These are phyloP conservation scores for Vachellia collinsii DNA, from an alignment of 306 rosid species.

Conservation along the genomic window DNA sequence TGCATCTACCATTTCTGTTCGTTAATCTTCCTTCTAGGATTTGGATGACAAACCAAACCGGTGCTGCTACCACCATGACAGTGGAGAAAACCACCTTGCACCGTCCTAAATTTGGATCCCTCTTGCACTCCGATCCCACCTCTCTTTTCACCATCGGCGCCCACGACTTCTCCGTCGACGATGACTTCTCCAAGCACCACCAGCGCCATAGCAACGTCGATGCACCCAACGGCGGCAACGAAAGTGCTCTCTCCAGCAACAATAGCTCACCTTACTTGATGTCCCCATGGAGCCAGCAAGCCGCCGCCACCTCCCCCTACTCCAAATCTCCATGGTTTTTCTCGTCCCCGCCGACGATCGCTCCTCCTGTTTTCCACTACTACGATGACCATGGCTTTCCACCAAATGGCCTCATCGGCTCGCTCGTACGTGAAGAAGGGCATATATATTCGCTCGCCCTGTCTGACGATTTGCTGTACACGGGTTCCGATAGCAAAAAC, in stretches of 20 bases:
- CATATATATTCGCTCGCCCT: slow-evolving; percentile 85
- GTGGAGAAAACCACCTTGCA: slow-evolving; percentile 34
- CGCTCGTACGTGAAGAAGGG: slow-evolving; percentile 80
- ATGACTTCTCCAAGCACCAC: not conserved
- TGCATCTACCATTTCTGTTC: not conserved
- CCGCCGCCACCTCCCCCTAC: slow-evolving; percentile 52
- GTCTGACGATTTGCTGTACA: slow-evolving; percentile 65
- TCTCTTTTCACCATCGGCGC: not conserved
- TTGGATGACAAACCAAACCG: slow-evolving; percentile 54
- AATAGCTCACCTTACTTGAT: slow-evolving; percentile 57
- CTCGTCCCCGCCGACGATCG: slow-evolving; percentile 11
- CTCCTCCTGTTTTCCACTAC: not conserved
- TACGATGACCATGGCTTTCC: slow-evolving; percentile 12
- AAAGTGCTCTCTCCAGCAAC: slow-evolving; percentile 33
- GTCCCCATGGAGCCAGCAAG: slow-evolving; percentile 67
- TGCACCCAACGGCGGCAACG: slow-evolving; percentile 32
- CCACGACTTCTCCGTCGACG: not conserved
- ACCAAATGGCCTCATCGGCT: slow-evolving; percentile 62
- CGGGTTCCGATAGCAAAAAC: slow-evolving; percentile 91
- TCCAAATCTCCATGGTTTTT: slow-evolving; percentile 75
- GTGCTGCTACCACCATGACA: slow-evolving; percentile 43
- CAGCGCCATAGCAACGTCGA: slow-evolving; percentile 39
- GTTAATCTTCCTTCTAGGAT: not conserved
- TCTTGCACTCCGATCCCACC: slow-evolving; percentile 58
- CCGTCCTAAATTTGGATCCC: slow-evolving; percentile 55